A percentile compares a stretch with the other conserved stretches of the same genome.
These are phyloP conservation scores for Echeveria elegans DNA, from an alignment of 164 flowering plant species.

Conservation along the genomic window DNA sequence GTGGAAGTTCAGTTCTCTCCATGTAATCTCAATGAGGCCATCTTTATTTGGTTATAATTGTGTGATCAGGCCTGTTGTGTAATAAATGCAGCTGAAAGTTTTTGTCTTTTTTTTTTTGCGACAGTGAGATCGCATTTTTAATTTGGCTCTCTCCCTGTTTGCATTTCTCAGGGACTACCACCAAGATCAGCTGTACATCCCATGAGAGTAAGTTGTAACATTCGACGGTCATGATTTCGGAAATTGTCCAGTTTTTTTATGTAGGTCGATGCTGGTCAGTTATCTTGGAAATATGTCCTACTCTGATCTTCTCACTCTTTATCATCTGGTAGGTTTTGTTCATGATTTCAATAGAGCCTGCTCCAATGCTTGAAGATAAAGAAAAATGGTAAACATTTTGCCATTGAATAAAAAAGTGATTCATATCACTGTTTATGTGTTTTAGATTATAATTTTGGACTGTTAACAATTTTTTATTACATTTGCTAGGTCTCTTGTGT, in stretches of 20 bases:
- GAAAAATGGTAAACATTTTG: constrained; percentile 74
- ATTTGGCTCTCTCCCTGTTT: neutral
- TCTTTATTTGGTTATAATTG: too few species aligned
- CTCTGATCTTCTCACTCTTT: constrained; percentile 8
- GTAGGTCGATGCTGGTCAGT: neutral
- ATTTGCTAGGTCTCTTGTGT: constrained; percentile 75
- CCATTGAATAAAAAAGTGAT: too few species aligned
- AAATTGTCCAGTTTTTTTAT: neutral
- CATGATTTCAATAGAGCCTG: constrained; percentile 96
- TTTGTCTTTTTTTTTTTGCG: too few species aligned
- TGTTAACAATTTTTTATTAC: neutral
- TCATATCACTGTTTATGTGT: neutral
- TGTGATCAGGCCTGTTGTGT: too few species aligned
- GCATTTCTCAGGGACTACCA: constrained; percentile 76
- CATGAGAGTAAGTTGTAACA: constrained; percentile 80
- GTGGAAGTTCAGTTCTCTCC: neutral
- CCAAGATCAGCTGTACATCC: constrained; percentile 97
- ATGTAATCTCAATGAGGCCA: too few species aligned
- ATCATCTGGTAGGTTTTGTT: constrained; percentile 60
- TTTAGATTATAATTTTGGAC: neutral
- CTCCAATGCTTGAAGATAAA: constrained; percentile 99
- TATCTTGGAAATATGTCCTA: neutral
- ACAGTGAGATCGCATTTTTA: neutral
- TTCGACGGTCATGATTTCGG: constrained; percentile 8
- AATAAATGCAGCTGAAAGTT: too few species aligned